Evolutionary conservation across 768 basidiomycete genomes (phyloP).

Genomic region (Russula virescens): DNA sequence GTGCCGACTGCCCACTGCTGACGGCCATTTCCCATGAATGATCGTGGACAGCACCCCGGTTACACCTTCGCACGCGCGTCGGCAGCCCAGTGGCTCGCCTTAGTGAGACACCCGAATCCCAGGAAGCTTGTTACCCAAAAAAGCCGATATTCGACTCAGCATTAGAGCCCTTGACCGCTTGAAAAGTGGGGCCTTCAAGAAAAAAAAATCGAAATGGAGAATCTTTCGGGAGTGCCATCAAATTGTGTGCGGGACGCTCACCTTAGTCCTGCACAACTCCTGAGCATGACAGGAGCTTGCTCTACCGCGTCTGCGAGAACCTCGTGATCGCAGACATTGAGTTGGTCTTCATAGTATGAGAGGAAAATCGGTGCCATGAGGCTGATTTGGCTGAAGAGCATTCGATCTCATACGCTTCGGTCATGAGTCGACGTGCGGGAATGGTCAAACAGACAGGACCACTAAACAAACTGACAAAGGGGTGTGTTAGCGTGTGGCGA

Average conservation of each 20-base stretch:
- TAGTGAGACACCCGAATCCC: conserved; percentile 52
- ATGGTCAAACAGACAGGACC: conserved; percentile 67
- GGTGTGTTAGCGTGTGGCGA: not conserved
- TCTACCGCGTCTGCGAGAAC: conserved; percentile 57
- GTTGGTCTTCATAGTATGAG: conserved; percentile 57
- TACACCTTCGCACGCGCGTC: conserved; percentile 61
- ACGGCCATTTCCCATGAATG: conserved; percentile 73
- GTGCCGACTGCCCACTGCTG: conserved; percentile 65
- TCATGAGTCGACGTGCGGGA: conserved; percentile 62
- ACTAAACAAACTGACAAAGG: conserved; percentile 44
- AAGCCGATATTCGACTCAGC: not conserved
- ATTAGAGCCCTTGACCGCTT: not conserved
- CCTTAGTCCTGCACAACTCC: conserved; percentile 54
- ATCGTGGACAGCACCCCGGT: conserved; percentile 76
- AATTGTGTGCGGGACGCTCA: conserved; percentile 29
- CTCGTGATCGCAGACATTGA: conserved; percentile 55
- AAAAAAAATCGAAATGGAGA: not conserved
- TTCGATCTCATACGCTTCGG: conserved; percentile 59
- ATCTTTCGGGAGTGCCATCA: not conserved
- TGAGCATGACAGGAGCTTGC: conserved; percentile 50
- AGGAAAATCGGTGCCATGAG: conserved; percentile 56
- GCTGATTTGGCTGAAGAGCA: conserved; percentile 53
- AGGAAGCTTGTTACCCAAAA: conserved; percentile 58
- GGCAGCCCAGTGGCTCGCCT: conserved; percentile 56
- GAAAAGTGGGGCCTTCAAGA: not conserved